Evolutionary conservation across 2,329 filamentous ascomycete genomes (phyloP), one percentile per base, ranked within the genome.

Genomic region (Stemphylium vesicarium): DNA sequence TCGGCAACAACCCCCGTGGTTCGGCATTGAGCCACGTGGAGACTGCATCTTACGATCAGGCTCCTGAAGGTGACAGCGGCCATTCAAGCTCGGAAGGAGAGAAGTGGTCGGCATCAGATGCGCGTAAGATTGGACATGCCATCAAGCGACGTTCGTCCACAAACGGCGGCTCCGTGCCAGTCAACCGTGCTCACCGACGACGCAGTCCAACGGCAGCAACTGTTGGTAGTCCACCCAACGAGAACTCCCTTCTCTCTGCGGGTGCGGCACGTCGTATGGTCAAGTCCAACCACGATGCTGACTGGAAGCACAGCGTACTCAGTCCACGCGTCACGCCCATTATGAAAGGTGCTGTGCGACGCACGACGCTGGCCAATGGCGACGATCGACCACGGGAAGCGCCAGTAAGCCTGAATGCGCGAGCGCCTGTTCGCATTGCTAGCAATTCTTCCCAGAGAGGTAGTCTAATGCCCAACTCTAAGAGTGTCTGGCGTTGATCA

Each of bases 251-350:
- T 72, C 89, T 89, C 72, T 88, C 85, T 0, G 85, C 86, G 20
- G 82, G 83, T 50, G 86, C 88, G 58, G 86, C 87, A 22, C 80
- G 88, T 38, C 80, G 88, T 12, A 88, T 90, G 85, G 84, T 86
- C 35, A 86, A 83, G 68, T 82, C 80, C 42, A 83, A 86, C 29
- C 85, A 84, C 62, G 84, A 84, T 37, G 78, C 80, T 43, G 81
- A 84, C 15, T 79, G 78, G 65, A 82, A 82, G 56, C 76, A 76
- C 35, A 84, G 81, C 52, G 85, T 89, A 12, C 75, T 89, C 44
- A 87, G 85, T 62, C 87, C 88, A 24, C 79, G 86, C 31, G 81
- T 80, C 64, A 78, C 84, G 15, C 82, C 85, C 1, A 80, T 88
- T 24, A 80, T 82, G 64, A 89, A 88, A 70, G 79, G 75, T 4